Conservation (phyloP, 2,329 filamentous ascomycete genomes). For the Lasiodiplodia citricola region DNA sequence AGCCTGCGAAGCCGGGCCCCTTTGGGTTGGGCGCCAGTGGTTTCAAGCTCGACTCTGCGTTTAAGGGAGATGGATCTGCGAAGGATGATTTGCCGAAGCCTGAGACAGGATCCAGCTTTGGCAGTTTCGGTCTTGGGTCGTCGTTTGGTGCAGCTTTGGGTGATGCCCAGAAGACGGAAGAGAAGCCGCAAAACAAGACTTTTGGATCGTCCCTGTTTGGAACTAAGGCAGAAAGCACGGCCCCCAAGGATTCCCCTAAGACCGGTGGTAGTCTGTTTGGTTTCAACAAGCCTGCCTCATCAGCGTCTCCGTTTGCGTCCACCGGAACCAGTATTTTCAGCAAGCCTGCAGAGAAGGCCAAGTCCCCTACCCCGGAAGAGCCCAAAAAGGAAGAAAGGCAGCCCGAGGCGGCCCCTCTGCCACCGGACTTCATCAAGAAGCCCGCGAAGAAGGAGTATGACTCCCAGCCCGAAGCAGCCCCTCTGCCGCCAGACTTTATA, state of each 20-base stretch:
- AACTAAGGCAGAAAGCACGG: background rate
- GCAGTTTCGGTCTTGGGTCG: constrained; percentile 65
- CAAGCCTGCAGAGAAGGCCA: constrained; percentile 14
- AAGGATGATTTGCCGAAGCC: constrained; percentile 65
- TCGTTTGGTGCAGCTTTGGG: constrained; percentile 65
- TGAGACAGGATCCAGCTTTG: constrained; percentile 39
- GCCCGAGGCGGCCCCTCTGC: constrained; percentile 45
- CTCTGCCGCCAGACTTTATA: constrained; percentile 47
- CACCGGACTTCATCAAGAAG: constrained; percentile 40
- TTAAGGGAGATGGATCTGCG: constrained; percentile 67
- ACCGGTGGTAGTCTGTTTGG: constrained; percentile 9
- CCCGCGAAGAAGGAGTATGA: constrained; percentile 33
- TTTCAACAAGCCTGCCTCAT: background rate
- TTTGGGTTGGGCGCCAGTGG: constrained; percentile 46
- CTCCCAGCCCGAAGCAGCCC: constrained; percentile 40
- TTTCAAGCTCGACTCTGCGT: constrained; percentile 72
- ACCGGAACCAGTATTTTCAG: constrained; percentile 5
- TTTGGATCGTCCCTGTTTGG: constrained; percentile 13
- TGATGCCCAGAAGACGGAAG: constrained; percentile 43
- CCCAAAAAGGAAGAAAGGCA: constrained; percentile 29
- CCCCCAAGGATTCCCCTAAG: constrained; percentile 1
- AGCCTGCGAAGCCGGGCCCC: constrained; percentile 31
- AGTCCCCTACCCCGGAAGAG: constrained; percentile 15
- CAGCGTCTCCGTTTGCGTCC: constrained; percentile 1
- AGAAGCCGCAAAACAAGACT: constrained; percentile 44